Evolutionary conservation across 2,329 filamentous ascomycete genomes (phyloP), one percentile per base, ranked within the genome.

Genomic region (Arthrobotrys entomopaga): DNA sequence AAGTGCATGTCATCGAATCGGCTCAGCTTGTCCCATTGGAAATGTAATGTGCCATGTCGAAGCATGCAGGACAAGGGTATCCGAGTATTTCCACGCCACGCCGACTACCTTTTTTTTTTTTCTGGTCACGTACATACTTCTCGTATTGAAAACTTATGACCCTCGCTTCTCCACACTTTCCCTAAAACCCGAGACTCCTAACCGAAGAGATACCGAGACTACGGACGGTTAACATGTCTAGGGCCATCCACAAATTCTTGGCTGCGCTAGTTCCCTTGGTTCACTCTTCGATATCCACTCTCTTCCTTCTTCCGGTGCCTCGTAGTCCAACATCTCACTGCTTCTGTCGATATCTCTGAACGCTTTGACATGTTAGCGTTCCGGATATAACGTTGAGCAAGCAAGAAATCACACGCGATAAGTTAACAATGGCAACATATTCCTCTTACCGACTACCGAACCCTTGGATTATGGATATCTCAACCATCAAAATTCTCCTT

Each of bases 1-100:
- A 74, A 74, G 46, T 24, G 70, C 70, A 67, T 74, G 58, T 54
- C 63, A 64, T 74, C 63, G 58, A 74, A 67, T 64, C 70, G 70
- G 63, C 70, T 63, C 70, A 42, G 58, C 63, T 42, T 67, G 57
- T 74, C 70, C 58, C 34, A 67, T 74, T 74, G 50, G 50, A 66
- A 56, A 52, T 29, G 16, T 20, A 63, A 73, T 66, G 61, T 73
- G 69, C 69, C 70, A 74, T 61, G 34, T 63, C 26, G 46, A 63
- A 46, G 63, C 50, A 53, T 67, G 63, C 43, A 67, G 7, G 70
- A 64, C 63, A 74, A 64, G 63, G 70, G 56, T 63, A 64, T 48
- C 15, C 48, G 56, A 48, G 40, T 57, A 66, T 20, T 52, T 38
- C 29, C 29, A 34, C 29, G 29, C 29, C 29, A 6, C 29, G 10